Percentiles rank a stretch among this genome's conserved stretches.
Conservation (phyloP, 179 eudicot genomes). For the Silene coronaria region DNA sequence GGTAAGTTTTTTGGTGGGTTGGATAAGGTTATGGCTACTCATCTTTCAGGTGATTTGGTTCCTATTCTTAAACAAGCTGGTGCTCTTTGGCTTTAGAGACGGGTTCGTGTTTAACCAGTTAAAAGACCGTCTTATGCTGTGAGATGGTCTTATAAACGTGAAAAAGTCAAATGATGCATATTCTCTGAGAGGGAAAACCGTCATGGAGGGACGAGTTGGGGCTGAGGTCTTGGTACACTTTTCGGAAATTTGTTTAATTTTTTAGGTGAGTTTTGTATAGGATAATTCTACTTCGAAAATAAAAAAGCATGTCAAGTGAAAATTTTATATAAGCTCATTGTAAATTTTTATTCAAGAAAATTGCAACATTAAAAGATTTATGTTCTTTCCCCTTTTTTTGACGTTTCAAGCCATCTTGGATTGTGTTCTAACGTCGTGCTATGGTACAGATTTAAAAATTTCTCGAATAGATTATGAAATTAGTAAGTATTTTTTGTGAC, state of each 20-base stretch:
- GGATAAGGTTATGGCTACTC: conserved; percentile 64
- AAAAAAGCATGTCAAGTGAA: too few species aligned
- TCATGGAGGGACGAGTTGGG: not conserved
- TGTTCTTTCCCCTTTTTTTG: too few species aligned
- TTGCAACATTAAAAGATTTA: too few species aligned
- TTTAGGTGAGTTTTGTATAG: not conserved
- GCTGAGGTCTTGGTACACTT: not conserved
- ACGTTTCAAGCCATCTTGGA: too few species aligned
- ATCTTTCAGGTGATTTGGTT: conserved; percentile 80
- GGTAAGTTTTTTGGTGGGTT: conserved; percentile 72
- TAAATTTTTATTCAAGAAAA: too few species aligned
- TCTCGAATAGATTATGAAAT: too few species aligned
- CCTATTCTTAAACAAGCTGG: conserved; percentile 70
- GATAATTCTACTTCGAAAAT: not conserved
- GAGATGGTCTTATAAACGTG: not conserved
- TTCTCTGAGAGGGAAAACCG: too few species aligned
- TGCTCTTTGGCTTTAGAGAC: conserved; percentile 66
- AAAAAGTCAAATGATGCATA: too few species aligned
- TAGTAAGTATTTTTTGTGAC: too few species aligned
- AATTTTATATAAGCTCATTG: too few species aligned
- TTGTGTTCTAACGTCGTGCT: too few species aligned
- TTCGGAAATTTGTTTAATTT: not conserved
- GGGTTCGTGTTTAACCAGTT: not conserved
- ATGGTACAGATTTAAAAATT: too few species aligned
- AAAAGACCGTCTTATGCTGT: not conserved